Conservation (phyloP, 169 alveolate genomes). For the Babesia gibsoni region DNA sequence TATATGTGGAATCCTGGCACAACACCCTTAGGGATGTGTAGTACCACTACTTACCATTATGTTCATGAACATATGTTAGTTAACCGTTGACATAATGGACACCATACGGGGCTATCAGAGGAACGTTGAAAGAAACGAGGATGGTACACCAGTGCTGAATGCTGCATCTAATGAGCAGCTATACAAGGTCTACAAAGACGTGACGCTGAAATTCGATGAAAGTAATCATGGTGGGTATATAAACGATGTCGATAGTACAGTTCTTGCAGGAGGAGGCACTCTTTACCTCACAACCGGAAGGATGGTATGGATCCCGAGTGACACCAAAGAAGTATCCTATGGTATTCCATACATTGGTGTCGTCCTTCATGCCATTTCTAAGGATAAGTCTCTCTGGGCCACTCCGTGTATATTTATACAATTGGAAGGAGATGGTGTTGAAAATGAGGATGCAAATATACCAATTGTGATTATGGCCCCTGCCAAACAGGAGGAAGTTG, state of each 20-base stretch:
- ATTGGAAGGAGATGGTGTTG: constrained; percentile 22
- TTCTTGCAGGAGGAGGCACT: constrained; percentile 48
- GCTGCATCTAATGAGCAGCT: constrained; percentile 26
- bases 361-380: constrained; percentile 64
- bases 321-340: constrained; percentile 7
- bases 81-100: background rate
- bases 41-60: no score
- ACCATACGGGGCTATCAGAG: constrained; percentile 26
- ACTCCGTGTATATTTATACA: constrained; percentile 58
- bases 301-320: constrained; percentile 39
- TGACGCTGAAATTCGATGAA: constrained; percentile 31
- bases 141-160: constrained; percentile 18
- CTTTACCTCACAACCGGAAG: constrained; percentile 31
- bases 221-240: constrained; percentile 21
- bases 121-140: constrained; percentile 5
- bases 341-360: constrained; percentile 35
- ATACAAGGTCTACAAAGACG: constrained; percentile 8
- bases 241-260: no score
- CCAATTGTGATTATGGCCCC: constrained; percentile 63
- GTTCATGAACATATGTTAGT: no score
- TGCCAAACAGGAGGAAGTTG: constrained; percentile 5
- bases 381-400: constrained; percentile 35
- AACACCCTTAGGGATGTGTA: no score
- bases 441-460: constrained; percentile 50
- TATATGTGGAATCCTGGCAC: no score